phyloP scores from a whole-genome alignment of 495 filamentous ascomycete genomes.

The Penicillium cataractarum region DNA sequence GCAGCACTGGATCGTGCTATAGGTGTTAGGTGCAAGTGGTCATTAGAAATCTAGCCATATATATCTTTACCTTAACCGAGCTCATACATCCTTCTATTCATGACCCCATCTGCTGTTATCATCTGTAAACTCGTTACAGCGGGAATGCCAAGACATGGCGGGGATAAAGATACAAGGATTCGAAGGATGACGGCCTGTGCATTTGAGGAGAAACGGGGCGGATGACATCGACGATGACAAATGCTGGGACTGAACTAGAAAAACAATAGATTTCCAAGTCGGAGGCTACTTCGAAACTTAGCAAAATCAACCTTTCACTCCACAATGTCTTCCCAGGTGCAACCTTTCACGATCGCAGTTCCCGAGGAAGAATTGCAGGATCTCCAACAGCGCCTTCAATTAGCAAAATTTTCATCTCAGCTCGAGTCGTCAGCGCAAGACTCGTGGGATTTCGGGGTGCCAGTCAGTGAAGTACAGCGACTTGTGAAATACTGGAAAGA shows the following conservation, averaged over 20 bases:
- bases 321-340: constrained; percentile 21
- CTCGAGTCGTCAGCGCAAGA: constrained; percentile 41
- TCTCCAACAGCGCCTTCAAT: constrained; percentile 42
- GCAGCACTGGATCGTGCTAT: too few relatives aligned
- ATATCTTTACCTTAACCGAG: too few relatives aligned
- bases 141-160: background rate
- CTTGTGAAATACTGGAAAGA: constrained; percentile 44
- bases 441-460: constrained; percentile 44
- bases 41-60: too few relatives aligned
- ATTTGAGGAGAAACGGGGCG: background rate
- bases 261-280: background rate
- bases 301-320: background rate
- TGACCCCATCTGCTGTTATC: background rate
- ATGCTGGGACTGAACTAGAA: background rate
- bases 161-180: too few relatives aligned
- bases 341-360: constrained; percentile 41
- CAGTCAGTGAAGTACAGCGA: constrained; percentile 41
- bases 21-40: too few relatives aligned
- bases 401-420: constrained; percentile 41
- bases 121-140: background rate
- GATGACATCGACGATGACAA: constrained; percentile 7
- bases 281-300: background rate
- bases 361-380: constrained; percentile 38
- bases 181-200: too few relatives aligned
- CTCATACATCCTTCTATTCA: background rate